A percentile compares a stretch with the other conserved stretches of the same genome.
Evolutionary conservation across 345 rosid species (phyloP).

Genomic region (Atalantia buxifolia): DNA sequence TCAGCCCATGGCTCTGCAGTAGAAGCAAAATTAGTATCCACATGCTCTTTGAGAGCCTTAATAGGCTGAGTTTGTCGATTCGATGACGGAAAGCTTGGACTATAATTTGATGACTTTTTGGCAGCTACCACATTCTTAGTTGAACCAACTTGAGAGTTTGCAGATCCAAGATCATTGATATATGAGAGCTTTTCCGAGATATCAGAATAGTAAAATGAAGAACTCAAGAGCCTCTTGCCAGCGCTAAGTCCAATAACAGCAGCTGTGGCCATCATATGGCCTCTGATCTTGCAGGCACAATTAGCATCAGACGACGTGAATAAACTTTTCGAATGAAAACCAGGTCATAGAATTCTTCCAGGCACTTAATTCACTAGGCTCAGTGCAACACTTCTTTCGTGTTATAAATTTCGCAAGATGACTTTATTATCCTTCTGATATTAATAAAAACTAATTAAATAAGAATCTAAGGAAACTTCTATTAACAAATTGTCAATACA

Average conservation of each 20-base stretch:
- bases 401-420: slow-evolving; percentile 1
- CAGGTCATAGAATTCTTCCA: slow-evolving; percentile 11
- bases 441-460: neutral
- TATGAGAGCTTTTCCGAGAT: slow-evolving; percentile 44
- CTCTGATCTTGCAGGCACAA: slow-evolving; percentile 19
- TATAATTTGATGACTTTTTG: slow-evolving; percentile 51
- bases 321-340: slow-evolving; percentile 17
- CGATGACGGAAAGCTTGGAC: slow-evolving; percentile 46
- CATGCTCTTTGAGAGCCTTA: slow-evolving; percentile 63
- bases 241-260: slow-evolving; percentile 78
- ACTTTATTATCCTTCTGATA: slow-evolving; percentile 15
- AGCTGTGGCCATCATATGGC: slow-evolving; percentile 68
- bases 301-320: slow-evolving; percentile 31
- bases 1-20: slow-evolving; percentile 36
- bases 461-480: neutral
- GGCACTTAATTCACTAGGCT: slow-evolving; percentile 3
- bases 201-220: slow-evolving; percentile 61
- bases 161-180: slow-evolving; percentile 42
- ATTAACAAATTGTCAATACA: neutral
- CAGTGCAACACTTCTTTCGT: neutral
- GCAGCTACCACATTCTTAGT: slow-evolving; percentile 40
- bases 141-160: slow-evolving; percentile 38
- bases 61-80: slow-evolving; percentile 37
- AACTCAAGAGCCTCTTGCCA: slow-evolving; percentile 74
- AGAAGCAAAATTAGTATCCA: slow-evolving; percentile 38